Evolutionary conservation across 495 filamentous ascomycete species (phyloP).

Genomic region (Xylaria castorea): DNA sequence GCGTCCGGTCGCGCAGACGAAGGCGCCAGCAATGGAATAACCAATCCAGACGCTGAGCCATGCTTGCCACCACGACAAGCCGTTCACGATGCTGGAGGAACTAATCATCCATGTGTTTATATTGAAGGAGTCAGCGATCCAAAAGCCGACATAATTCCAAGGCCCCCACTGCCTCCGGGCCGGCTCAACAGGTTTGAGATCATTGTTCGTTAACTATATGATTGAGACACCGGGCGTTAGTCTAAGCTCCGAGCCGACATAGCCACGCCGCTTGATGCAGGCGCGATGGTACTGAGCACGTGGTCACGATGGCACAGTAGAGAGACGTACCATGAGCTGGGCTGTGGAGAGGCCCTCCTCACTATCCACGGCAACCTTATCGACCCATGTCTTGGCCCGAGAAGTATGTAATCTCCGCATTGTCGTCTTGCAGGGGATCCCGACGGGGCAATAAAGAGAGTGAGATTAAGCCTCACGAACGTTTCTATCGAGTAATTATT

Average conservation of each 20-base stretch:
- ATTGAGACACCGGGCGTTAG: slow-evolving; percentile 28
- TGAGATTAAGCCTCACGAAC: slow-evolving; percentile 17
- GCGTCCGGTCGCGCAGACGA: slow-evolving; percentile 79
- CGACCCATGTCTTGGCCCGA: slow-evolving; percentile 39
- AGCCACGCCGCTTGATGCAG: background rate
- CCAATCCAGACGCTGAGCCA: slow-evolving; percentile 92
- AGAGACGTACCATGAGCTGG: slow-evolving; percentile 71
- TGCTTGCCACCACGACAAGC: slow-evolving; percentile 94
- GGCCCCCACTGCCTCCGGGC: slow-evolving; percentile 85
- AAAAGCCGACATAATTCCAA: slow-evolving; percentile 90
- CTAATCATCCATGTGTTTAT: slow-evolving; percentile 99
- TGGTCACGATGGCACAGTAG: slow-evolving; percentile 2
- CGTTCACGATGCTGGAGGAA: slow-evolving; percentile 73
- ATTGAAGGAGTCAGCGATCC: slow-evolving; percentile 94
- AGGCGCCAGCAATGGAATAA: slow-evolving; percentile 76
- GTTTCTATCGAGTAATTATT: slow-evolving; percentile 36
- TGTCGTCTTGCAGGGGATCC: background rate
- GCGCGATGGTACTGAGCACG: slow-evolving; percentile 9
- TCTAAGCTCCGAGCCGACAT: slow-evolving; percentile 25
- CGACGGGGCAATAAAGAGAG: slow-evolving; percentile 1
- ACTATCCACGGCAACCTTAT: slow-evolving; percentile 71
- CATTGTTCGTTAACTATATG: slow-evolving; percentile 77
- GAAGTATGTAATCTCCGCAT: slow-evolving; percentile 39
- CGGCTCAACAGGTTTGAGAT: slow-evolving; percentile 89
- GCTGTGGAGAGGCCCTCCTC: slow-evolving; percentile 83